Evolutionary conservation across 2,329 filamentous ascomycete species (phyloP).

Genomic region (Xylaria sp.): DNA sequence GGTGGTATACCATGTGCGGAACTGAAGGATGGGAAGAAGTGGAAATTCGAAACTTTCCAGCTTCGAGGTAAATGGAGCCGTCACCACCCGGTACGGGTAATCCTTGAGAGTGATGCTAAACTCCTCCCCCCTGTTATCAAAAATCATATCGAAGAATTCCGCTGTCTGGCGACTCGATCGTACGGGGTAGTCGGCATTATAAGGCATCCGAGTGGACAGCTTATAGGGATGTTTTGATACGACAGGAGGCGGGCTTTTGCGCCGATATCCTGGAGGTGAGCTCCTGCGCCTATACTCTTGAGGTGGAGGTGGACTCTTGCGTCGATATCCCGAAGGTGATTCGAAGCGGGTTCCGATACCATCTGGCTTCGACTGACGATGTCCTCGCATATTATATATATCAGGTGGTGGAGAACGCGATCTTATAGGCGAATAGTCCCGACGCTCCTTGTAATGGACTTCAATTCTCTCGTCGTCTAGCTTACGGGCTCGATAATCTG

Average conservation of each 20-base stretch:
- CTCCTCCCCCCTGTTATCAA: background rate
- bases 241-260: background rate
- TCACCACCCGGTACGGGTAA: slow-evolving; percentile 20
- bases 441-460: background rate
- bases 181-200: background rate
- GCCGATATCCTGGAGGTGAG: background rate
- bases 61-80: slow-evolving; percentile 1
- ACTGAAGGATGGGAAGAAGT: slow-evolving; percentile 48
- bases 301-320: background rate
- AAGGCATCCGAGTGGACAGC: background rate
- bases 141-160: slow-evolving; percentile 7
- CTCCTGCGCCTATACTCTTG: background rate
- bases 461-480: background rate
- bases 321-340: background rate
- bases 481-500: background rate
- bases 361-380: background rate
- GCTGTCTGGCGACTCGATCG: background rate
- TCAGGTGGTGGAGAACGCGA: background rate
- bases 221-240: background rate
- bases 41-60: slow-evolving; percentile 35
- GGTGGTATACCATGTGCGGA: slow-evolving; percentile 47
- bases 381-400: background rate
- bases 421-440: background rate
- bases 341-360: background rate
- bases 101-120: slow-evolving; percentile 38